Conservation (phyloP, 345 rosid genomes). For the Populus nigra region DNA sequence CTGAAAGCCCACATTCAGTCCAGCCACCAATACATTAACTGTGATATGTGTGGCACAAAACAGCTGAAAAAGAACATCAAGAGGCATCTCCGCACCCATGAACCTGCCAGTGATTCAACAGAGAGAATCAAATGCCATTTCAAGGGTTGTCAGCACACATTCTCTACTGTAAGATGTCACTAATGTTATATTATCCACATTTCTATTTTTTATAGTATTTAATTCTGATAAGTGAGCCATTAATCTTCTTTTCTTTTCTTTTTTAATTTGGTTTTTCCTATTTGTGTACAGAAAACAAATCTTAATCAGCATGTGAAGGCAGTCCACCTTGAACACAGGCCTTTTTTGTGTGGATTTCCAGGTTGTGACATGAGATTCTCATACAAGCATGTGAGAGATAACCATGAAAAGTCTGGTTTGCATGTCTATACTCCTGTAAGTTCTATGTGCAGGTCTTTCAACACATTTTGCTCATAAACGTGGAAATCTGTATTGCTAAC, state of each 20-base stretch:
- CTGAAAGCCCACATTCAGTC: slow-evolving; percentile 61
- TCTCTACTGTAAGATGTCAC: slow-evolving; percentile 53
- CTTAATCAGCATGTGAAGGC: slow-evolving; percentile 64
- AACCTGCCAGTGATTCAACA: slow-evolving; percentile 21
- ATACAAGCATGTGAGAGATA: slow-evolving; percentile 76
- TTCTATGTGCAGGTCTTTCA: not conserved
- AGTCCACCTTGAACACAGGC: slow-evolving; percentile 53
- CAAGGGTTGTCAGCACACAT: slow-evolving; percentile 58
- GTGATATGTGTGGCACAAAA: slow-evolving; percentile 62
- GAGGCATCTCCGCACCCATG: slow-evolving; percentile 70
- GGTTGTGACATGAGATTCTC: slow-evolving; percentile 70
- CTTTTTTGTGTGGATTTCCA: slow-evolving; percentile 53
- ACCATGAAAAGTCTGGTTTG: slow-evolving; percentile 58
- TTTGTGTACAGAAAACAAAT: slow-evolving; percentile 56
- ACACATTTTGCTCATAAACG: not conserved
- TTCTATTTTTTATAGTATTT: not conserved
- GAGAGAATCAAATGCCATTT: slow-evolving; percentile 51
- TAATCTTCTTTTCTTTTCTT: not conserved
- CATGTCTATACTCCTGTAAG: slow-evolving; percentile 64
- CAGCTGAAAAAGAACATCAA: slow-evolving; percentile 73
- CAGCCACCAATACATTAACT: slow-evolving; percentile 55
- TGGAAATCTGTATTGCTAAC: not conserved
- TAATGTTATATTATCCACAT: not conserved
- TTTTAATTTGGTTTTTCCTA: not conserved
- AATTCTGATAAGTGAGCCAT: not conserved